Conservation (phyloP, 129 eudicot species). For the Calendula officinalis region DNA sequence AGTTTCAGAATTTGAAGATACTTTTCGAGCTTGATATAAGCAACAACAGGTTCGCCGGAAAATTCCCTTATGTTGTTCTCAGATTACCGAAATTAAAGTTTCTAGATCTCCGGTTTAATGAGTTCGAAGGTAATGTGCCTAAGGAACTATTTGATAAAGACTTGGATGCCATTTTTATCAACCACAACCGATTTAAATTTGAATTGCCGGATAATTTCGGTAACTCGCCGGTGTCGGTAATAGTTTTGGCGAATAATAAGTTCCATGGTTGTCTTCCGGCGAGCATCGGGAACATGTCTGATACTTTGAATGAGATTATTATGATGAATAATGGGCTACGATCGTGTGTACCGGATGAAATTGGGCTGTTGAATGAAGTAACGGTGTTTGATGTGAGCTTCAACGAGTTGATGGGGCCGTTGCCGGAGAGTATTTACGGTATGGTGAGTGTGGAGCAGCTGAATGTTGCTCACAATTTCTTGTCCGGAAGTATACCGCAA, state of each 20-base stretch:
- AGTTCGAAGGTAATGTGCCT: conserved; percentile 89
- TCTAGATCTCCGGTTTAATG: conserved; percentile 81
- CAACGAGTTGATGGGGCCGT: conserved; percentile 67
- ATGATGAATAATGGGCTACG: conserved; percentile 73
- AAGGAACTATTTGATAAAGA: conserved; percentile 60
- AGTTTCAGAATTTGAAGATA: conserved; percentile 51
- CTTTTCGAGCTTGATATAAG: conserved; percentile 83
- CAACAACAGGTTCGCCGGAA: conserved; percentile 94
- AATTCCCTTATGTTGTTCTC: conserved; percentile 73
- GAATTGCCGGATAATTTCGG: conserved; percentile 87
- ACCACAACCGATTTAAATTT: conserved; percentile 68
- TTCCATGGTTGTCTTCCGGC: conserved; percentile 88
- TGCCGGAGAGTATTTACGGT: conserved; percentile 64
- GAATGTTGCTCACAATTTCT: conserved; percentile 64
- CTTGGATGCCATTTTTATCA: conserved; percentile 79
- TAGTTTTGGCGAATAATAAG: conserved; percentile 70
- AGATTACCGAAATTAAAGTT: conserved; percentile 55
- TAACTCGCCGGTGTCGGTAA: conserved; percentile 91
- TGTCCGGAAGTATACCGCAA: conserved; percentile 63
- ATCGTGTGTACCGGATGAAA: conserved; percentile 67
- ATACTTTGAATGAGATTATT: conserved; percentile 69
- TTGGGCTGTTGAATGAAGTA: conserved; percentile 58
- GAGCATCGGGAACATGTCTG: conserved; percentile 75
- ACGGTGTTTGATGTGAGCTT: conserved; percentile 85
- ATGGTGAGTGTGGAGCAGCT: conserved; percentile 77